Base-by-base conservation (phyloP, 169 alveolate genomes). In the Plasmodium gaboni region DNA sequence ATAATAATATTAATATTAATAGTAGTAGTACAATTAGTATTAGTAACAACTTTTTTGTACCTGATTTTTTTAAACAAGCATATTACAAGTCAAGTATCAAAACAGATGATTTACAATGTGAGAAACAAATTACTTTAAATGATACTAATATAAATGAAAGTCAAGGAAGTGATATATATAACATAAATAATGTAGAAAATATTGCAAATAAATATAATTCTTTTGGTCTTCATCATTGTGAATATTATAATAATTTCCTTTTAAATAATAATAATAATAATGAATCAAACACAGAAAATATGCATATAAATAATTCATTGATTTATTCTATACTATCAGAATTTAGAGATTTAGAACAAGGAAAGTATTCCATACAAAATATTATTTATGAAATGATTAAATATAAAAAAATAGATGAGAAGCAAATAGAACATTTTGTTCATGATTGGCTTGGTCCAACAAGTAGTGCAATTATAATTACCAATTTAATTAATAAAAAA, bases 371-470 rank as follows among this genome's bases (percentile, higher is more conserved):
- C 46, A 76, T 76, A 50, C 89, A 76, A 51, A 76, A 76, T 38
- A 76, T 76, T 46, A 76, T 76, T 13, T 76, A 76, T 70, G 89
- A 76, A 76, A 67, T 72, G 13, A 76, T 76, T 70, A 76, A 76
- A 59, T 76, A 50, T 32, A 64, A 76, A 24, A 76, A 63, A 50
- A 57, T 76, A 63, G 53, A 53, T 68, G 28, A 76, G 46, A 51
- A 63, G 24, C 32, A 67, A 26, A 48, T 76, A 68, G 61, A 76
- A 57, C 57, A 76, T 19, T 65, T 76, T 76, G 67, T 76, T 26
- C 42, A 76, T 65, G 89, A 64, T 42, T 76, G 89, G 89, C 24
- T 64, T 7, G 89, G 89, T 4, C 89, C 89, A 38, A 76, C 89
- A 17, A 76, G 76, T 59, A 76, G 89, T 57, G 89, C 89, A n/a